phyloP scores from a whole-genome alignment of 2,329 filamentous ascomycete genomes.

The Ophiostoma perfectum region DNA sequence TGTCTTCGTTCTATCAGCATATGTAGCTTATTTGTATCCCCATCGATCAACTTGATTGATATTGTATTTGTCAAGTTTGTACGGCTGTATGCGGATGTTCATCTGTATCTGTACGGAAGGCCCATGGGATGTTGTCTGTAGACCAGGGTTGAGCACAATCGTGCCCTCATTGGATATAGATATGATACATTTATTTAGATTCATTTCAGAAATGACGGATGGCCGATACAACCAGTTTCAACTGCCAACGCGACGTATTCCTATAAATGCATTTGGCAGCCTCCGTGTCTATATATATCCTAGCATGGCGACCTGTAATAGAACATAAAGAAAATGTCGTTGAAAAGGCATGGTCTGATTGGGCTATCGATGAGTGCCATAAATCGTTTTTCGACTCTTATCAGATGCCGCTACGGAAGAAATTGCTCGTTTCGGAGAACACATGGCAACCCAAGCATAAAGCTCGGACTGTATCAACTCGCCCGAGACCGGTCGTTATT shows the following conservation, averaged over 20 bases:
- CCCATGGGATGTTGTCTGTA: too few species aligned
- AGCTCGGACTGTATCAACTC: not conserved
- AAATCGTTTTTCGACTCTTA: not conserved
- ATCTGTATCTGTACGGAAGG: too few species aligned
- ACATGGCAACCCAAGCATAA: not conserved
- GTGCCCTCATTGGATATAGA: too few species aligned
- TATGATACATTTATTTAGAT: too few species aligned
- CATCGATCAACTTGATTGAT: not conserved
- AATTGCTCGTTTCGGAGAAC: not conserved
- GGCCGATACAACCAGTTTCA: too few species aligned
- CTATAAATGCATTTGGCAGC: too few species aligned
- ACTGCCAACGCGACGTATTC: too few species aligned
- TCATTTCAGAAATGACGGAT: too few species aligned
- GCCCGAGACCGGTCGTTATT: not conserved
- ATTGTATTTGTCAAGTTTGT: not conserved
- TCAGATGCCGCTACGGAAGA: constrained; percentile 9
- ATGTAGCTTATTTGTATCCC: not conserved
- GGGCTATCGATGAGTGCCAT: not conserved
- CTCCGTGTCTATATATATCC: not conserved
- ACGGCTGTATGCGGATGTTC: too few species aligned
- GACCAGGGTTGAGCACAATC: too few species aligned
- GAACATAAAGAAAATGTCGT: not conserved
- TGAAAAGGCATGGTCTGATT: not conserved
- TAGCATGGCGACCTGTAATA: not conserved
- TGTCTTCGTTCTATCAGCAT: too few species aligned